Evolutionary conservation across 1,284 basidiomycete species (phyloP), one percentile per base, ranked within the genome.

Genomic region (Ganoderma resinaceum): DNA sequence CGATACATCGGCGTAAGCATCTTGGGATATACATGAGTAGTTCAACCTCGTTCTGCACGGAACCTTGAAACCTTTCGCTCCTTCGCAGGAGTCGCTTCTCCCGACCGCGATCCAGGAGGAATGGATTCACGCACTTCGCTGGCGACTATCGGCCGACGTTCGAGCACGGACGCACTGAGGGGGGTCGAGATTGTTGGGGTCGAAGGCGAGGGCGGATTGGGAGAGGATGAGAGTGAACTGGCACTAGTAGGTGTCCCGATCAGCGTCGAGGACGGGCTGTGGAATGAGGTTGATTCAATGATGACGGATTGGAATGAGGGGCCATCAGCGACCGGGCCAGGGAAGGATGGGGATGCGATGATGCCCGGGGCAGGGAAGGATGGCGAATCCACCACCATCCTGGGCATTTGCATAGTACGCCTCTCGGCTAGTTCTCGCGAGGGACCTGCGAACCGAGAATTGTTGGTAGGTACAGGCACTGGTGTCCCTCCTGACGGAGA

Each of bases 41-140:
- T 74, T 76, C 55, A 60, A 23, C 58, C 58, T 20, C 85, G 80
- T 65, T 84, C 83, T 12, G 83, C 81, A 72, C 82, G 81, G 73
- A 88, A 88, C 69, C 82, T 82, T 2, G 85, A 87, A 16, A 83
- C 79, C 70, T 80, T 84, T 65, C 77, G 79, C 26, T 77, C 73
- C 11, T 72, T 73, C 29, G 67, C 66, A 57, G 62, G 65, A 57
- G 72, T 57, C 43, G 69, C 23, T 60, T 62, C 64, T 46, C 53
- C 62, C 43, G 58, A 64, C 37, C 61, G 72, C 68, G 68, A 38
- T 29, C 31, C 52, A 16, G 63, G 61, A 43, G 68, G 33, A 35
- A 59, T 49, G 0, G 78, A 75, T 73, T 86, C 84, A 35, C 75
- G 77, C 1, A 83, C 82, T 20, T 76, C 76, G 16, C 82, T 75